phyloP scores from a whole-genome alignment of 768 basidiomycete genomes.

The Royoungia palumana region DNA sequence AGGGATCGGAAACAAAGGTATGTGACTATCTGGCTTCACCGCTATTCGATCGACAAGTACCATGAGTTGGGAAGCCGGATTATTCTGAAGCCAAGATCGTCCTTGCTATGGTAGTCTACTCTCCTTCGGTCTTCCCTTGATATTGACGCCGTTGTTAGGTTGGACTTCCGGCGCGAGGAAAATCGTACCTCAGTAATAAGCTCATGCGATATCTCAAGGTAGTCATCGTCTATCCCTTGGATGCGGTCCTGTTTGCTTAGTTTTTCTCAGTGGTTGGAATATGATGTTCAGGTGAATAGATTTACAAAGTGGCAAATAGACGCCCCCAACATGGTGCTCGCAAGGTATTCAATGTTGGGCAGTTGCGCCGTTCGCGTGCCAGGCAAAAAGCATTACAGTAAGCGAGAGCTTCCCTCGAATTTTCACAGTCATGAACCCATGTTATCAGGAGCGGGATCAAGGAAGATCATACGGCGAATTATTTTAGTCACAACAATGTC shows the following conservation, averaged over 20 bases:
- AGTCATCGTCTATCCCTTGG: constrained; percentile 19
- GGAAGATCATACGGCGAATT: constrained; percentile 87
- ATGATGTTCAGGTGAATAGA: constrained; percentile 78
- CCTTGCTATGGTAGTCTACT: constrained; percentile 77
- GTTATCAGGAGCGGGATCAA: constrained; percentile 66
- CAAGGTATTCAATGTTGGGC: constrained; percentile 97
- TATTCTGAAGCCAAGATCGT: constrained; percentile 99
- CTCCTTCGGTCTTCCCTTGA: neutral
- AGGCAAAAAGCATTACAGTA: constrained; percentile 74
- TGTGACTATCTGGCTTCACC: neutral
- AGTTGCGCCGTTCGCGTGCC: constrained; percentile 84
- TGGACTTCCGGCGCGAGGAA: constrained; percentile 95
- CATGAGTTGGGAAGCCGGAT: constrained; percentile 87
- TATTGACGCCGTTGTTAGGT: constrained; percentile 49
- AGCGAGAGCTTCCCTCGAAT: constrained; percentile 8
- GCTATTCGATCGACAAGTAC: neutral
- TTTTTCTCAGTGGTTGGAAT: constrained; percentile 88
- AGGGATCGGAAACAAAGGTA: constrained; percentile 88
- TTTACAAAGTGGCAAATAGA: neutral
- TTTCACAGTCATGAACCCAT: constrained; percentile 5
- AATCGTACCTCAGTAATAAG: constrained; percentile 98
- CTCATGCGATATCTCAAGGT: constrained; percentile 95
- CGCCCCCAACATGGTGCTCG: constrained; percentile 1
- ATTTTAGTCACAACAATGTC: constrained; percentile 84
- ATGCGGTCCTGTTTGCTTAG: constrained; percentile 5